Evolutionary conservation across 305 asterid species (phyloP), one percentile per base, ranked within the genome.

Genomic region (Plantago lanceolata): DNA sequence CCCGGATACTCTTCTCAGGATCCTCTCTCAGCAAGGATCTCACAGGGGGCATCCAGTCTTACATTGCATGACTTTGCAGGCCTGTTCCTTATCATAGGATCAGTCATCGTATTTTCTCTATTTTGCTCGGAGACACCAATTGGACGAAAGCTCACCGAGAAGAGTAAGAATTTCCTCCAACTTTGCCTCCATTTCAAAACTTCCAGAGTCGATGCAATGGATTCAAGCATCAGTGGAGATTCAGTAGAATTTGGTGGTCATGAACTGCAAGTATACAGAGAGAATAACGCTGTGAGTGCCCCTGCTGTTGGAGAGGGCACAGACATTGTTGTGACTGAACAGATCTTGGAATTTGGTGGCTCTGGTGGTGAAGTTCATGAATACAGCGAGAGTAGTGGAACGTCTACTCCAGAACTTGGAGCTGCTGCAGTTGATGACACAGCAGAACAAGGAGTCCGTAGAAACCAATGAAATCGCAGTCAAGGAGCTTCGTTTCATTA

Each of bases 1-100:
- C 77, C 80, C 6, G 86, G 79, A 48, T 85, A 82, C 66, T 72
- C 86, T 28, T 73, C 83, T 0, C 76, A 69, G 43, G 78, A 81
- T 28, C 85, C 80, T 12, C 67, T 68, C 48, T 59, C 78, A 11
- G 70, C 83, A 0, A 18, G 7, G 1, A 52, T 85, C 51, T 73
- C 80, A n/a, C 70, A 79, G 16, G 70, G 71, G 45, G 71, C 78
- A 0, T 75, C 83, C 3, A 64, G 82, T 49, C 81, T 85, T 2
- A 68, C 76, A 5, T 52, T 76, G 5, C 48, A 1, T 43, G 66
- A 85, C 17, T 82, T 85, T 57, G 83, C 81, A 31, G 90, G 88
- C n/a, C 80, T 86, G n/a, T 81, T 86, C 59, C 61, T 82, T 28
- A 26, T 80, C n/a, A 35, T 73, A 15, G 85, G 68, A 44, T 77